These are phyloP conservation scores for Salix brachista DNA, from an alignment of 345 rosid genomes.

Conservation along the genomic window DNA sequence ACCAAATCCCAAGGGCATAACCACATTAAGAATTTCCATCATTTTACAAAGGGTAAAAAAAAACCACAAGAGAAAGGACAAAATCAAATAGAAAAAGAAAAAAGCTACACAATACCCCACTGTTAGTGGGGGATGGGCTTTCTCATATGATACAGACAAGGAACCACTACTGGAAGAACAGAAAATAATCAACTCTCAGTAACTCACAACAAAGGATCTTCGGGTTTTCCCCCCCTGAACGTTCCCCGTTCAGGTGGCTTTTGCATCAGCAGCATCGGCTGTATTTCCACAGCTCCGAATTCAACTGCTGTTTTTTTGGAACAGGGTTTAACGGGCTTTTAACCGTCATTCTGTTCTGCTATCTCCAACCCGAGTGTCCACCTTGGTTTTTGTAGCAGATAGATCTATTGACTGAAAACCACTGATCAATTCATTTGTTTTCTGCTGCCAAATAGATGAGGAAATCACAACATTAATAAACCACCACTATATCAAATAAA, in stretches of 20 bases:
- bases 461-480: neutral
- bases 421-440: constrained; percentile 12
- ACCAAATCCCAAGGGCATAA: neutral
- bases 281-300: neutral
- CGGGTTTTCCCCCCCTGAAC: neutral
- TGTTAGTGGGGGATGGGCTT: neutral
- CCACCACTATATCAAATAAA: neutral
- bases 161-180: neutral
- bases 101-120: neutral
- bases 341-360: constrained; percentile 6
- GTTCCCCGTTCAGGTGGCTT: neutral
- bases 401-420: constrained; percentile 7
- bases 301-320: neutral
- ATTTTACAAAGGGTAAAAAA: neutral
- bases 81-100: neutral
- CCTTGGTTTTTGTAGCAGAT: constrained; percentile 1
- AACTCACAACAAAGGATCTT: neutral
- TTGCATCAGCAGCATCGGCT: neutral
- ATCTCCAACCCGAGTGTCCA: neutral
- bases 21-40: neutral
- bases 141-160: neutral
- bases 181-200: neutral
- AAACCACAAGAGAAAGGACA: neutral
- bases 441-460: constrained; percentile 3
- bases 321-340: neutral